Base-by-base conservation (phyloP, 805 yeast species). In the Blastobotrys parvus region DNA sequence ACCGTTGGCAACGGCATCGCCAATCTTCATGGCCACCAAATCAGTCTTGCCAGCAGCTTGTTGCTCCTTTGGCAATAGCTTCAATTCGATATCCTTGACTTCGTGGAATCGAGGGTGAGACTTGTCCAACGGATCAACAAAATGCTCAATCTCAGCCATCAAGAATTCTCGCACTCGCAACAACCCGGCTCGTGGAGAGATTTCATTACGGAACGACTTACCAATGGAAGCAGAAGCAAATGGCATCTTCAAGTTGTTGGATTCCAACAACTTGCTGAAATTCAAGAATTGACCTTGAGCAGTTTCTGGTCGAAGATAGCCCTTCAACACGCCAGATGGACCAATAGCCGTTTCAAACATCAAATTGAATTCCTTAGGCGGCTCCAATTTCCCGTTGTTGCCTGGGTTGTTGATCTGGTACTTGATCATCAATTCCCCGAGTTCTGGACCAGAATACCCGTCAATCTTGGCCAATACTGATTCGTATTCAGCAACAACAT, bases 261-360 rank as follows among this genome's bases (percentile, higher is more conserved):
- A 85, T 60, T 92, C 98, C 57, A 87, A 77, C 59, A 92, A 74
- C 68, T 90, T 94, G 72, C 78, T 77, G 70, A 92, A 92, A 75
- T 92, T 92, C 62, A 92, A 74, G 65, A 92, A 92, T 71, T 92
- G 98, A 60, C 99, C 99, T 74, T 92, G 99, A 20, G 99, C 99
- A 51, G 99, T 92, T 72, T 92, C 99, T 48, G 99, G 99, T 68
- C 99, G 81, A 61, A 92, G 69, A 69, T 77, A 92, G 54, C 98
- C 98, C 72, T 85, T 89, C 64, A 89, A 70, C 63, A 82, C 87
- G 59, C 98, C 98, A 42, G 97, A 85, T 48, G 99, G 98, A 43
- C 99, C 99, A 64, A 92, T 94, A 45, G 95, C 95, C 46, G 99
- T 92, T 69, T 90, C 97, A 63, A 92, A 92, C 99, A 92, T 92